Evolutionary conservation across 306 rosid genomes (phyloP), one percentile per base, ranked within the genome.

Genomic region (Corylus avellana): DNA sequence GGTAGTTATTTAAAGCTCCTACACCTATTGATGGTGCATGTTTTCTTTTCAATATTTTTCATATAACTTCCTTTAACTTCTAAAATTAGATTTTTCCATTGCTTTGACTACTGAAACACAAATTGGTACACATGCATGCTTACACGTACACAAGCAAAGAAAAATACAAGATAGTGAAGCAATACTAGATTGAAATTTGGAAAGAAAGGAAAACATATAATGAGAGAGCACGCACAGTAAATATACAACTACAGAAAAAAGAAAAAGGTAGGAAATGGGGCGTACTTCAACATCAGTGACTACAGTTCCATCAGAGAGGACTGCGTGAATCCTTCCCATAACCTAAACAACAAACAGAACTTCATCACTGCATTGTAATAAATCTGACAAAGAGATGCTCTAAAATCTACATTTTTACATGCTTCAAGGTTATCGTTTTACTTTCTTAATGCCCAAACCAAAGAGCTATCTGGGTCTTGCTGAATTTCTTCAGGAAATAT

Each of bases 251-350:
- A 22, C 68, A 70, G 61, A 72, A 76, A 12, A 49, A 54, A 11
- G 75, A 64, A 49, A 75, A 44, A 49, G 68, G 61, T 2, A 39
- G 74, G 64, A 75, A 75, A 83, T 79, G 80, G 73, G 75, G 48
- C 88, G 74, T 88, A 91, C 99, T 77, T 95, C 94, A 46, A 95
- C 99, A 80, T 93, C 94, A 0, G 90, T 91, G 83, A 91, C 96
- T n/a, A 92, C 87, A 0, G 96, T 90, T 82, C 99, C 99, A 84
- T 95, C 89, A 10, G 92, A 88, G 78, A 91, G 98, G 79, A 95
- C 87, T 35, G 97, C 96, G 80, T 91, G 97, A 79, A 95, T 92
- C 77, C 92, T 92, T 85, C 98, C 97, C 97, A 95, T 95, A 74
- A 76, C 97, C 98, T 92, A 75, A 76, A 82, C 79, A 72, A 73